Evolutionary conservation across 2,329 filamentous ascomycete species (phyloP), one percentile per base, ranked within the genome.

Genomic region (Salinomyces thailandicus): DNA sequence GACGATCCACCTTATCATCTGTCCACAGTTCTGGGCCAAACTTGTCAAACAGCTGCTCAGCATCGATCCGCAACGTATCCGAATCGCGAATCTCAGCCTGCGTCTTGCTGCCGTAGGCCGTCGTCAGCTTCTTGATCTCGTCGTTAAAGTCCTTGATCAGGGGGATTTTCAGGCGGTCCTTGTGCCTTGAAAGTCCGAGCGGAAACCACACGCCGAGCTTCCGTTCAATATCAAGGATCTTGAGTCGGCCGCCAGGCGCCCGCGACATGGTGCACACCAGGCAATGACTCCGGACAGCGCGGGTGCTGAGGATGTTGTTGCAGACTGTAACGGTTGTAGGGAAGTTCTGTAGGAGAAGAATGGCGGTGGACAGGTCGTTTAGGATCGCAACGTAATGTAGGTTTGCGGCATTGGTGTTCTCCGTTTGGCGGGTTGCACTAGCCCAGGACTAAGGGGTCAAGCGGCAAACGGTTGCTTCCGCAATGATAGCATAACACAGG

Each of bases 1-100:
- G 18, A 11, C 33, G 33, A n/a, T 35, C 20, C 12, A 13, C 20
- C 6, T 16, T 16, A 30, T n/a, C 33, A 15, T 35, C 33, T 12
- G 33, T 15, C 33, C 33, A 35, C 15, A 35, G 15, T 18, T 19
- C 16, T 22, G 33, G 19, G 5, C 33, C 33, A 17, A 27, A 26
- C 20, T 27, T 19, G 26, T 17, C 13, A 22, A 35, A 35, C 14
- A 35, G 33, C 9, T 8, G 7, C 2, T 35, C 16, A 11, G 24
- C 33, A 6, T 35, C 33, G 7, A 12, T 19, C 18, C 24, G 13
- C 16, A 35, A 19, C 19, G 18, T 15, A 3, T 22, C 13, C n/a
- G 19, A 26, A 12, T 16, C 14, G 6, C 33, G 20, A 18, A 35
- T 22, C 22, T 35, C 33, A n/a, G 33, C 22, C 16, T 26, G 19